Evolutionary conservation across 2,329 filamentous ascomycete species (phyloP).

Genomic region (Hymenoscyphus salicellus): DNA sequence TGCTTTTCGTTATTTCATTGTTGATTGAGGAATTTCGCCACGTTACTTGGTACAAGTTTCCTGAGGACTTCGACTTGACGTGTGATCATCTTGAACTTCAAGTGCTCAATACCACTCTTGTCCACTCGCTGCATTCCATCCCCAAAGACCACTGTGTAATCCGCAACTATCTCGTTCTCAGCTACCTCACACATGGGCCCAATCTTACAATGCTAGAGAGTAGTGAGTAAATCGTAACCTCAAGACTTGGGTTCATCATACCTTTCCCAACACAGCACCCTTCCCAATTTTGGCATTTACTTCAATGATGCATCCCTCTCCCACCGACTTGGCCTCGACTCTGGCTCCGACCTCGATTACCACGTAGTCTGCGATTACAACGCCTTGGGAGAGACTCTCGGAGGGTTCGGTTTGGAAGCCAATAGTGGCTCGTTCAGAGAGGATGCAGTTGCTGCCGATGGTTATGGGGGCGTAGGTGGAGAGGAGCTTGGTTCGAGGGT

Average conservation of each 20-base stretch:
- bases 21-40: slow-evolving; percentile 30
- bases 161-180: slow-evolving; percentile 57
- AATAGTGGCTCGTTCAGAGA: slow-evolving; percentile 66
- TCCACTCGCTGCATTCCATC: slow-evolving; percentile 58
- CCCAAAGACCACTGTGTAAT: slow-evolving; percentile 69
- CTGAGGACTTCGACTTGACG: slow-evolving; percentile 66
- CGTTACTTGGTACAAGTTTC: slow-evolving; percentile 63
- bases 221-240: slow-evolving; percentile 11
- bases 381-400: slow-evolving; percentile 30
- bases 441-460: slow-evolving; percentile 76
- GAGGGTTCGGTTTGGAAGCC: slow-evolving; percentile 43
- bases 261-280: slow-evolving; percentile 62
- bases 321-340: slow-evolving; percentile 51
- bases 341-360: slow-evolving; percentile 58
- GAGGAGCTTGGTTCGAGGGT: slow-evolving; percentile 78
- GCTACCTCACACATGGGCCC: slow-evolving; percentile 60
- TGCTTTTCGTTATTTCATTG: background rate
- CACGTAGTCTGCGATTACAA: slow-evolving; percentile 59
- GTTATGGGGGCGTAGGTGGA: slow-evolving; percentile 75
- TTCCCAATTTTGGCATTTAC: slow-evolving; percentile 59
- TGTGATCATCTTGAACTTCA: slow-evolving; percentile 61
- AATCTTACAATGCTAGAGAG: slow-evolving; percentile 64
- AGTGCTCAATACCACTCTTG: slow-evolving; percentile 57
- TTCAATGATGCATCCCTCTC: slow-evolving; percentile 58
- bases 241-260: slow-evolving; percentile 35